phyloP scores from a whole-genome alignment of 768 basidiomycete species.

The Boletus tylopilopsis region DNA sequence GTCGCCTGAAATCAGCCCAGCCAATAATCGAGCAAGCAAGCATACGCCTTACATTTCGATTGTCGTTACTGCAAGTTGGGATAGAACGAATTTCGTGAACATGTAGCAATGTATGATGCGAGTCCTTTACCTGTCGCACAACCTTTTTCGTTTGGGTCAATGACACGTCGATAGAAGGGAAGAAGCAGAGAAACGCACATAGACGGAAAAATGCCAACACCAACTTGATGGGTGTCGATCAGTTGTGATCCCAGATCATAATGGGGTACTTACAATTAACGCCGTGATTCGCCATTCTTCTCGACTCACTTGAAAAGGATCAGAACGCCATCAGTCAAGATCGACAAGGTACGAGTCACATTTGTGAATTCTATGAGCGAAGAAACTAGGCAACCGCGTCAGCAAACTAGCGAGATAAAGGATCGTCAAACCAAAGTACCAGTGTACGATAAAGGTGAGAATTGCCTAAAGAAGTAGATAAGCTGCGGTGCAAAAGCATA shows the following conservation, averaged over 20 bases:
- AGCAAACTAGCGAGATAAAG: background rate
- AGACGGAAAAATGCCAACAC: slow-evolving; percentile 29
- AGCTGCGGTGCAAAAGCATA: background rate
- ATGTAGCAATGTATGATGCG: background rate
- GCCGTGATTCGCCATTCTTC: slow-evolving; percentile 30
- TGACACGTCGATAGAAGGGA: background rate
- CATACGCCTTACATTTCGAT: slow-evolving; percentile 26
- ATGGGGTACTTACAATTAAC: slow-evolving; percentile 31
- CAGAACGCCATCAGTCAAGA: background rate
- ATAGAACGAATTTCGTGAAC: slow-evolving; percentile 16
- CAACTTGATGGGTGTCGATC: slow-evolving; percentile 16
- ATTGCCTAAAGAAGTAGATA: slow-evolving; percentile 36
- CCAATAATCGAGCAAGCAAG: background rate
- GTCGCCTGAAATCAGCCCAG: background rate
- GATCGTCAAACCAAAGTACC: slow-evolving; percentile 26
- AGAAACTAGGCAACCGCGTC: slow-evolving; percentile 1
- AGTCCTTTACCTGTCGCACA: slow-evolving; percentile 26
- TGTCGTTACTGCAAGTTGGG: slow-evolving; percentile 24
- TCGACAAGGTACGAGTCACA: background rate
- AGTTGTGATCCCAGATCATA: background rate
- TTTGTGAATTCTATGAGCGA: slow-evolving; percentile 14
- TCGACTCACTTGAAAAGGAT: slow-evolving; percentile 24
- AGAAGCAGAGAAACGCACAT: slow-evolving; percentile 19
- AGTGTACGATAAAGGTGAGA: slow-evolving; percentile 49
- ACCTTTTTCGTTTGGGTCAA: slow-evolving; percentile 28